phyloP scores from a whole-genome alignment of 2,329 filamentous ascomycete genomes.

The Taxawa tesnikishii region DNA sequence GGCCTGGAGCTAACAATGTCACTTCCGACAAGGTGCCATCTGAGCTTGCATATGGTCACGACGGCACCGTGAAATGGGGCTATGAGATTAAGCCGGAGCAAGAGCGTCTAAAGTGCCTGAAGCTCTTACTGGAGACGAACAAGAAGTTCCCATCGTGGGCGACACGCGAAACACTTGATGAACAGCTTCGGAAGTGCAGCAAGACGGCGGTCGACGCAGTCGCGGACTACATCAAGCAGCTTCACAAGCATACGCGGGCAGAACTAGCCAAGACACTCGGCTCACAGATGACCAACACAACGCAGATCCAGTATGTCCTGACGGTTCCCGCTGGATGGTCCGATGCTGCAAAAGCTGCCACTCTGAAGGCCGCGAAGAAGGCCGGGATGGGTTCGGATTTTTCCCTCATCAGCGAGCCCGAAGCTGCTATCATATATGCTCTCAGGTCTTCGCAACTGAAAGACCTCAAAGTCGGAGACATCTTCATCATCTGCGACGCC shows the following conservation, averaged over 20 bases:
- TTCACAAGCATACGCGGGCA: conserved; percentile 68
- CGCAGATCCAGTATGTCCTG: conserved; percentile 65
- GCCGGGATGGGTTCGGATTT: conserved; percentile 67
- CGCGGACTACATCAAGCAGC: conserved; percentile 64
- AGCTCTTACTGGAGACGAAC: conserved; percentile 68
- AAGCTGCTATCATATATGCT: conserved; percentile 69
- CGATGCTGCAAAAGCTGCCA: conserved; percentile 75
- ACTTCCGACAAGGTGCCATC: conserved; percentile 82
- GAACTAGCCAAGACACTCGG: conserved; percentile 63
- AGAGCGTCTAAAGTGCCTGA: conserved; percentile 66
- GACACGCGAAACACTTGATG: conserved; percentile 56
- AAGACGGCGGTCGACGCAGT: conserved; percentile 71
- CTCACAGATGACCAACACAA: conserved; percentile 28
- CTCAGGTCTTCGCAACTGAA: conserved; percentile 69
- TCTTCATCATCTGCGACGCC: conserved; percentile 46
- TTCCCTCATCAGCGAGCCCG: conserved; percentile 65
- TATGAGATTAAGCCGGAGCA: conserved; percentile 74
- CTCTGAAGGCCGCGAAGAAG: conserved; percentile 61
- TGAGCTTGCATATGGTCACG: conserved; percentile 58
- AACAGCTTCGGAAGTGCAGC: conserved; percentile 59
- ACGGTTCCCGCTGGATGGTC: conserved; percentile 79
- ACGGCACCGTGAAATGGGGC: conserved; percentile 57
- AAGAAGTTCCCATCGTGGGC: conserved; percentile 75
- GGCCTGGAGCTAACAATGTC: conserved; percentile 74
- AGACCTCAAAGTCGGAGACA: conserved; percentile 54